Evolutionary conservation across 345 rosid species (phyloP).

Genomic region (Brassica nigra): DNA sequence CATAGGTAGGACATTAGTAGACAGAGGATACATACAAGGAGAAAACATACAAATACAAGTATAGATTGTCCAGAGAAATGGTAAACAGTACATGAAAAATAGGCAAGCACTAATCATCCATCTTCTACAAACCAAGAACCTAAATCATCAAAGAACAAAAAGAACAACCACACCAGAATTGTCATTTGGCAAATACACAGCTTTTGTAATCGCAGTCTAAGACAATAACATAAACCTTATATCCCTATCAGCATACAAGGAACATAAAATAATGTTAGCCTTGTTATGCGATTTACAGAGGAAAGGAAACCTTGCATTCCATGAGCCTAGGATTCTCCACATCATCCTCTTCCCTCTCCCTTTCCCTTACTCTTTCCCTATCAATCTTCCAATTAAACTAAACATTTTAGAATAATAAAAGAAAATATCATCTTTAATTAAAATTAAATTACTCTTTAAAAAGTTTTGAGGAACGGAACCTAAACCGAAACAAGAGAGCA

Average conservation of each 20-base stretch:
- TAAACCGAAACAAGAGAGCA: too few species aligned
- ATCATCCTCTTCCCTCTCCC: conserved; percentile 73
- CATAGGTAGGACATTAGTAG: conserved; percentile 25
- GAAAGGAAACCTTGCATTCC: conserved; percentile 75
- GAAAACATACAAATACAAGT: not conserved
- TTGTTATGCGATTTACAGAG: not conserved
- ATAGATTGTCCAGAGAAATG: not conserved
- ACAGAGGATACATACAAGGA: not conserved
- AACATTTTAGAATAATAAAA: conserved; percentile 28
- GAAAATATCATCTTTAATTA: not conserved
- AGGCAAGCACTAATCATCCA: not conserved
- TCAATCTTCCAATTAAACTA: conserved; percentile 48
- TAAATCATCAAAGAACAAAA: not conserved
- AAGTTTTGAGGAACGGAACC: too few species aligned
- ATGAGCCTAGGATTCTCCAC: conserved; percentile 56
- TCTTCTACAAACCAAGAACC: conserved; percentile 9
- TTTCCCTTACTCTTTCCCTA: conserved; percentile 64
- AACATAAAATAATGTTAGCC: too few species aligned
- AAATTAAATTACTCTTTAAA: too few species aligned
- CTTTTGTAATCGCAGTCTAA: not conserved
- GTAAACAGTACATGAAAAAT: not conserved
- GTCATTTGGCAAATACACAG: not conserved
- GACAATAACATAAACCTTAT: not conserved
- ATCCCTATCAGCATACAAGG: not conserved
- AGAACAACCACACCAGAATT: not conserved